Base-by-base conservation (phyloP, 805 yeast species). In the Barnettozyma botsteinii region DNA sequence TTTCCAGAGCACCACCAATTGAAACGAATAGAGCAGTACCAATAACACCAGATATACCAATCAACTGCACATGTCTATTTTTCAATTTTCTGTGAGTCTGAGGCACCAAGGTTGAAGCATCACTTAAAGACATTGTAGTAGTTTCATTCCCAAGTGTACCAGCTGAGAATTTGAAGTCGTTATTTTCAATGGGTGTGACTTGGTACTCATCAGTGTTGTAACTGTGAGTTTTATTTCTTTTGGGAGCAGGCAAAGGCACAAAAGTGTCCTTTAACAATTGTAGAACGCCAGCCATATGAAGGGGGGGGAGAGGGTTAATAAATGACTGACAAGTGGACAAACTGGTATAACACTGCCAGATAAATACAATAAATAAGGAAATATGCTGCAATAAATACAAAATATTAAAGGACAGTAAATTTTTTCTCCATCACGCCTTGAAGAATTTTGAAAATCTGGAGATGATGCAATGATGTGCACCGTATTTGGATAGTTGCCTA, bases 21-120 rank as follows among this genome's bases (percentile, higher is more conserved):
- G 85, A 73, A 5, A 83, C 87, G 49, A 85, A 85, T 7, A 85
- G 63, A 8, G 85, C 91, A 2, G 91, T 81, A 29, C 94, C 94
- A 48, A 85, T 81, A 29, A 86, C 81, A 38, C 91, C 93, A 15
- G 91, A 87, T 19, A 85, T 79, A 11, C 86, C 83, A 45, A 85
- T 78, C 38, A 85, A 67, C 53, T 84, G 87, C 20, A 85, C 78
- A 62, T 87, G 95, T 43, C 95, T 67, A 38, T 79, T 76, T 45
- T 69, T 63, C 40, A 84, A 65, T 22, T 69, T 68, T 33, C 91
- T 60, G 23, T 65, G 66, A 3, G 75, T 69, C 14, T 49, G 51
- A n/a, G 53, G 19, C 33, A 41, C 47, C 22, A 48, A 28, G 22
- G 57, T 45, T 2, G 56, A 49, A 3, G 52, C 43, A 34, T 51